phyloP scores from a whole-genome alignment of 176 grass and related monocot genomes.

The Poa annua region DNA sequence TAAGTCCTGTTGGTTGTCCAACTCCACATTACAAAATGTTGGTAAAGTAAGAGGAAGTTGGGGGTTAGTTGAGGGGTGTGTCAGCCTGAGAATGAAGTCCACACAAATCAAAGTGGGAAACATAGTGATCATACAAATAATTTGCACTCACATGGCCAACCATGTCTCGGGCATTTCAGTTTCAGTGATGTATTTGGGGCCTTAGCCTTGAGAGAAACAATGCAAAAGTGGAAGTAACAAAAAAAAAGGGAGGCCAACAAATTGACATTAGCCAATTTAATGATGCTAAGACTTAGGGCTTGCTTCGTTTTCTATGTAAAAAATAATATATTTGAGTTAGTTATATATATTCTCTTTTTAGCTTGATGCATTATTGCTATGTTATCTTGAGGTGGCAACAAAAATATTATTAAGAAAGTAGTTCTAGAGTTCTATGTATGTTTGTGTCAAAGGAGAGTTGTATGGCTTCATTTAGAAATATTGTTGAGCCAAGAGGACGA shows the following conservation, averaged over 20 bases:
- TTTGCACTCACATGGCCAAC: constrained; percentile 38
- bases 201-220: constrained; percentile 4
- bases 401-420: neutral
- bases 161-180: constrained; percentile 25
- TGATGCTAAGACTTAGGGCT: constrained; percentile 36
- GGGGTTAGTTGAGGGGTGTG: constrained; percentile 19
- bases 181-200: constrained; percentile 23
- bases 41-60: constrained; percentile 39
- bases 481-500: constrained; percentile 36
- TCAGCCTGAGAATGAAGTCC: constrained; percentile 45
- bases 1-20: constrained; percentile 41
- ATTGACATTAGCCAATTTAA: constrained; percentile 39
- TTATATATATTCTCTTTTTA: neutral
- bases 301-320: neutral
- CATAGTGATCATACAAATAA: constrained; percentile 46
- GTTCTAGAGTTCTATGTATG: constrained; percentile 24
- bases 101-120: constrained; percentile 44
- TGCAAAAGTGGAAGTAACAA: constrained; percentile 41
- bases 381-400: constrained; percentile 4
- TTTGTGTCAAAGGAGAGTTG: constrained; percentile 40
- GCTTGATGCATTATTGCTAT: constrained; percentile 10
- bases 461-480: constrained; percentile 38
- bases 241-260: neutral
- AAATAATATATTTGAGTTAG: neutral
- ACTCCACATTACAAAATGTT: constrained; percentile 42